Base-by-base conservation (phyloP, 2,329 filamentous ascomycete species). In the Penicillium paneum region DNA sequence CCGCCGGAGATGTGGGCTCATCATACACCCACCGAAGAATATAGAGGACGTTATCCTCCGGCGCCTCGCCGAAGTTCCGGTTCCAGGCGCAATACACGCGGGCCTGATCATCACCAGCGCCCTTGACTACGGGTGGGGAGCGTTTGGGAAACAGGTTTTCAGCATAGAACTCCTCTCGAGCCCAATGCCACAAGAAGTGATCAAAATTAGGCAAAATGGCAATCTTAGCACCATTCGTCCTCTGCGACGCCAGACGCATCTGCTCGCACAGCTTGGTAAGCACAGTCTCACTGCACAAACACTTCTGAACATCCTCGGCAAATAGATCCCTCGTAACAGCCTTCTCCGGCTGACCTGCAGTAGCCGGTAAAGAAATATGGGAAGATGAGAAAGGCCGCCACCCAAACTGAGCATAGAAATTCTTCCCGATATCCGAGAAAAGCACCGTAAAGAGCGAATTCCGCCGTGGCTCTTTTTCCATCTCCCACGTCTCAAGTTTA, bases 351-450 rank as follows among this genome's bases (percentile, higher is more conserved):
- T 61, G 64, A 38, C 62, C 62, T 5, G 64, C 56, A 13, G 73
- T 58, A 1, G 81, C 77, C 12, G 78, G 74, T 52, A 95, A 81
- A 31, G 81, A 79, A 40, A 95, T 78, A 69, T 96, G 91, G 1
- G 81, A 79, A 55, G 89, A 93, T 19, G 82, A 79, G 64, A 88
- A 92, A 0, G 85, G 80, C 45, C 84, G 80, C 92, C 92, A 97
- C 42, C 91, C 91, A 59, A 84, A 80, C 31, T 78, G 79, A 3
- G 87, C 83, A 74, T 97, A 97, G 73, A 91, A 97, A 36, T 78
- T 76, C 77, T 90, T 88, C 19, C 92, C 90, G 60, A 95, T 91
- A 65, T 95, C 90, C 8, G 91, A 96, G 73, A 86, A 96, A 8
- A 97, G 79, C 8, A 95, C 82, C 0, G 89, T 92, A 71, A 93